A percentile compares a stretch with the other conserved stretches of the same genome.
Evolutionary conservation across 352 stramenopile genomes (phyloP).

Genomic region (Globisporangium orthogonon): DNA sequence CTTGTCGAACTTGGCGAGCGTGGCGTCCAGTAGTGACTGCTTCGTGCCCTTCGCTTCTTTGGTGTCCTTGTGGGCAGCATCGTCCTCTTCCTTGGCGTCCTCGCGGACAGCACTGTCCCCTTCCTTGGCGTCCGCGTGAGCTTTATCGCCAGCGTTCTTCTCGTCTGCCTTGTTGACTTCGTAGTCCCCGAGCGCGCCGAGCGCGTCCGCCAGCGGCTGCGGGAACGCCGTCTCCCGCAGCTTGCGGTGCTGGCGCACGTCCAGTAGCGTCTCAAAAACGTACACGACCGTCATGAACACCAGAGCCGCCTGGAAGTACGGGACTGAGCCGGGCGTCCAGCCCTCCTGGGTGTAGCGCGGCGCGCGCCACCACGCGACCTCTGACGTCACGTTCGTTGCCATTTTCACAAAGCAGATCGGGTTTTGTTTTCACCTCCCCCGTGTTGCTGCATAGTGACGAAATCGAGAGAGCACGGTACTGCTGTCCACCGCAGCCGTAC

Average conservation of each 20-base stretch:
- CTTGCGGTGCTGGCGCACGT: conserved; percentile 88
- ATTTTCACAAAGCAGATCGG: background rate
- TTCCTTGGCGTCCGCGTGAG: background rate
- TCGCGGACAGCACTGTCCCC: conserved; percentile 2
- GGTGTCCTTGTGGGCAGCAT: conserved; percentile 9
- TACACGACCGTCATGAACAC: conserved; percentile 90
- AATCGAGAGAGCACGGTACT: no score
- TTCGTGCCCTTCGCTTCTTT: conserved; percentile 10
- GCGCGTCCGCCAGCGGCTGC: conserved; percentile 38
- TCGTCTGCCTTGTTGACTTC: conserved; percentile 15
- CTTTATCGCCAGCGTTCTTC: background rate
- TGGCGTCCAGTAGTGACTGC: conserved; percentile 74
- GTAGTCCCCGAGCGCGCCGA: conserved; percentile 35
- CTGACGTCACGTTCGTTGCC: background rate
- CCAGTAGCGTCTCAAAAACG: conserved; percentile 90
- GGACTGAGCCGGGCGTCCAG: conserved; percentile 38
- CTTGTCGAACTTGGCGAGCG: conserved; percentile 89
- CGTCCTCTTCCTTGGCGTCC: conserved; percentile 30
- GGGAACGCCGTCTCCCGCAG: conserved; percentile 81
- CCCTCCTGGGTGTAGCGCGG: conserved; percentile 50
- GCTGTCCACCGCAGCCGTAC: no score
- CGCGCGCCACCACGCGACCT: conserved; percentile 32
- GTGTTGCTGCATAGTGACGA: no score
- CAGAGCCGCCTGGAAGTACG: conserved; percentile 74
- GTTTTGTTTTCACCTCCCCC: no score